Percentiles rank a stretch among this genome's conserved stretches.
Conservation (phyloP, 208 protist species). For the Trypanosoma caninum region DNA sequence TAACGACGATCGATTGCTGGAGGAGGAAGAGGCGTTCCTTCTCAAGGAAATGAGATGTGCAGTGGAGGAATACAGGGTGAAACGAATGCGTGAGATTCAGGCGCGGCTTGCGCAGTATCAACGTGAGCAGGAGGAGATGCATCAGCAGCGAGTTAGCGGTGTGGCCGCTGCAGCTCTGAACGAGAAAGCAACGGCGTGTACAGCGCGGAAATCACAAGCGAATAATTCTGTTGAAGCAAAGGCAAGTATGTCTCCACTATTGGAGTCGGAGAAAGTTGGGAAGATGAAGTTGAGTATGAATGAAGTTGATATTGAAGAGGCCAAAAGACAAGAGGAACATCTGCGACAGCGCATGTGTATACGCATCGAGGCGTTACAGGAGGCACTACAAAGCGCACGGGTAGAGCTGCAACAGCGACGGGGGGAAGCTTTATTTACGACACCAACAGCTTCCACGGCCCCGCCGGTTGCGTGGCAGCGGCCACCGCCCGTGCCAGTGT, state of each 20-base stretch:
- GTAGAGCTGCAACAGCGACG: constrained; percentile 8
- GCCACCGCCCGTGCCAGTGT: constrained; percentile 5
- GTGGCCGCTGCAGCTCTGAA: not conserved
- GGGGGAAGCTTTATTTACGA: not conserved
- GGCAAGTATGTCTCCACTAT: not conserved
- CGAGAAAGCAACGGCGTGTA: not conserved
- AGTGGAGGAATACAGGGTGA: constrained; percentile 9
- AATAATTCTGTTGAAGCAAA: not conserved
- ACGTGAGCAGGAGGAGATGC: not conserved
- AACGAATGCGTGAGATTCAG: constrained; percentile 9
- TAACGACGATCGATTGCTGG: constrained; percentile 22
- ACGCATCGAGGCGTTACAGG: constrained; percentile 14
- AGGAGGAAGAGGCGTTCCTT: constrained; percentile 21
- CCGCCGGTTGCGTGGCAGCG: not conserved
- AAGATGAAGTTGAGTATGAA: not conserved
- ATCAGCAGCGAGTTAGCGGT: not conserved
- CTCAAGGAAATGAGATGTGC: constrained; percentile 1
- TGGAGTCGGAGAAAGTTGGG: not conserved
- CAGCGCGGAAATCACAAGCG: not conserved
- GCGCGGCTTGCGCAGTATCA: not conserved
- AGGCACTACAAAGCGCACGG: constrained; percentile 1
- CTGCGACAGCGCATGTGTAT: constrained; percentile 3
- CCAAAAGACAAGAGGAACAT: constrained; percentile 2
- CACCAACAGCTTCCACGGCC: not conserved
- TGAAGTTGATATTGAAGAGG: constrained; percentile 18